Evolutionary conservation across 2,329 filamentous ascomycete genomes (phyloP).

Genomic region (Diaporthe sp.): DNA sequence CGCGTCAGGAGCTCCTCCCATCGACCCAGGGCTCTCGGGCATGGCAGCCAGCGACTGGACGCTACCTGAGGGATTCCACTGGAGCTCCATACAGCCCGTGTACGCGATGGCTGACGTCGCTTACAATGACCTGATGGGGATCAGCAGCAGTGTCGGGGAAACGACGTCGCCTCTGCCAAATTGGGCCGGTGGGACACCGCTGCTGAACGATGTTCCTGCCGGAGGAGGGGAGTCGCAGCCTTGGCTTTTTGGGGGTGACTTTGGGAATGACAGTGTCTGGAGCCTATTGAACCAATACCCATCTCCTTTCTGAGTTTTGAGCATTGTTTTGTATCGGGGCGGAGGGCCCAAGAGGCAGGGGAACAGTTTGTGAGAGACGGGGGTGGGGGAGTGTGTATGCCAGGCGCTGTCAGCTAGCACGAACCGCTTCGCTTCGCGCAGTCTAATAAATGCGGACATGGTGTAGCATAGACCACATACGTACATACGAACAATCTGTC

Average conservation of each 20-base stretch:
- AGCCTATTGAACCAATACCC: conserved; percentile 47
- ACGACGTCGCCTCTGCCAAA: conserved; percentile 43
- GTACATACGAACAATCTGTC: background rate
- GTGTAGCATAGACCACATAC: background rate
- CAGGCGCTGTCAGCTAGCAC: background rate
- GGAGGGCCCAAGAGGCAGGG: background rate
- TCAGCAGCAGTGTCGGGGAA: conserved; percentile 46
- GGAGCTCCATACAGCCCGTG: conserved; percentile 65
- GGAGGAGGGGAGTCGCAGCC: conserved; percentile 36
- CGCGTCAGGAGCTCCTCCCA: conserved; percentile 19
- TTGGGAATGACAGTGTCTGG: conserved; percentile 49
- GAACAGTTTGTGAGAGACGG: background rate
- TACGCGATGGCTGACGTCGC: conserved; percentile 69
- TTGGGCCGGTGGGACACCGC: conserved; percentile 39
- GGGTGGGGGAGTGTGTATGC: no score
- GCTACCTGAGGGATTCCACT: conserved; percentile 60
- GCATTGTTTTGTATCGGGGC: background rate
- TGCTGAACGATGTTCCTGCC: conserved; percentile 29
- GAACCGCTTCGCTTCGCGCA: background rate
- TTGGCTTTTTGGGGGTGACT: conserved; percentile 45
- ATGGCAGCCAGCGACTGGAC: conserved; percentile 50
- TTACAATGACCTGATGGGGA: conserved; percentile 67
- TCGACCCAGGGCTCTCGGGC: conserved; percentile 20
- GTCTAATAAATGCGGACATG: conserved; percentile 1
- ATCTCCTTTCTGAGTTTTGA: conserved; percentile 40